Percentiles rank a stretch among this genome's conserved stretches.
Evolutionary conservation across 306 rosid genomes (phyloP).

Genomic region (Gleditsia sinensis): DNA sequence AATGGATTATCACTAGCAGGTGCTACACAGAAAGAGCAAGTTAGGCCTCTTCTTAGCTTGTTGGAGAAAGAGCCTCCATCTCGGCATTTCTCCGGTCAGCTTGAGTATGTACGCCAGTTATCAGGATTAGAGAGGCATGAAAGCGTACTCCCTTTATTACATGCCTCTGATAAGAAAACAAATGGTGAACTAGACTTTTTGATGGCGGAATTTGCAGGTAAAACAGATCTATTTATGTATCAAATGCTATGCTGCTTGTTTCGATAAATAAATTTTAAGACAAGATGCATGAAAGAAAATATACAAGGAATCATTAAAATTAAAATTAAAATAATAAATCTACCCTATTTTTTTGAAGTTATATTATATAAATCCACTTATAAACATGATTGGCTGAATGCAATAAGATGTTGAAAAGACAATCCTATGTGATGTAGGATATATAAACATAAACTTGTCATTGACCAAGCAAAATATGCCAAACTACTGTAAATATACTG

Average conservation of each 20-base stretch:
- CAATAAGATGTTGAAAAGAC: not conserved
- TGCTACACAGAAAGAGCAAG: slow-evolving; percentile 77
- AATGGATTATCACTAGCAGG: slow-evolving; percentile 64
- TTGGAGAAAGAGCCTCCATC: slow-evolving; percentile 98
- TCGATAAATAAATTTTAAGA: slow-evolving; percentile 11
- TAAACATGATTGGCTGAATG: not conserved
- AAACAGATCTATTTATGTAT: slow-evolving; percentile 24
- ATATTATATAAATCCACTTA: not conserved
- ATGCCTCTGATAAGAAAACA: slow-evolving; percentile 85
- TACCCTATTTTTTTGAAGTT: not conserved
- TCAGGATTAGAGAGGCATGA: slow-evolving; percentile 96
- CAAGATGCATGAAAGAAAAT: slow-evolving; percentile 10
- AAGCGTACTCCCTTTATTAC: slow-evolving; percentile 91
- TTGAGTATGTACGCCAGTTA: slow-evolving; percentile 86
- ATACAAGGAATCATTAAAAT: not conserved
- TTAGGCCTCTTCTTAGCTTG: slow-evolving; percentile 96
- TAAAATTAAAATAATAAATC: not conserved
- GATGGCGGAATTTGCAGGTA: slow-evolving; percentile 99
- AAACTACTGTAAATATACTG: not conserved
- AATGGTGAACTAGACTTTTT: slow-evolving; percentile 92
- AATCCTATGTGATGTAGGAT: too few relatives aligned
- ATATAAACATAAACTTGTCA: too few relatives aligned
- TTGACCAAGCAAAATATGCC: not conserved
- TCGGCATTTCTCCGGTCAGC: slow-evolving; percentile 93
- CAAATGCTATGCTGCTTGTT: slow-evolving; percentile 2